A percentile compares a stretch with the other conserved stretches of the same genome.
These are phyloP conservation scores for Hypomontagnella submonticulosa DNA, from an alignment of 495 filamentous ascomycete species.

Conservation along the genomic window DNA sequence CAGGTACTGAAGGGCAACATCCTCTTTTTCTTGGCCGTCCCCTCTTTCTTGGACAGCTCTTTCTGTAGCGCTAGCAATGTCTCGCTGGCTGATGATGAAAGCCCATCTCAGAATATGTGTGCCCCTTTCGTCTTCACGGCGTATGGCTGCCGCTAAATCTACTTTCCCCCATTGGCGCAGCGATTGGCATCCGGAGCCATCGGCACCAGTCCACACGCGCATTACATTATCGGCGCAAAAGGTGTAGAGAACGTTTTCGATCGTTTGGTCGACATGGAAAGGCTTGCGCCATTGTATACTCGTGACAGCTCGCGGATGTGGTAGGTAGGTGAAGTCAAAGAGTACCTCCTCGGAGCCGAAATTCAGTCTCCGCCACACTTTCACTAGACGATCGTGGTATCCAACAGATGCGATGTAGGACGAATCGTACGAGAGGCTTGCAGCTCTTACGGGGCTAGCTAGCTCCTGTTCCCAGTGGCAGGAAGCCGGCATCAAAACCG, in stretches of 20 bases:
- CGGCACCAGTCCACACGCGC: conserved; percentile 83
- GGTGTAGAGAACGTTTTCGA: conserved; percentile 93
- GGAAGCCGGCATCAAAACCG: conserved; percentile 60
- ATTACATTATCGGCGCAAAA: conserved; percentile 86
- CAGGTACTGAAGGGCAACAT: conserved; percentile 81
- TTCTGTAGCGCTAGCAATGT: conserved; percentile 81
- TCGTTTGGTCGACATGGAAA: conserved; percentile 76
- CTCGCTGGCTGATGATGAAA: conserved; percentile 85
- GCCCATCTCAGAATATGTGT: conserved; percentile 69
- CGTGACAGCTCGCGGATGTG: conserved; percentile 83
- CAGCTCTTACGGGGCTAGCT: conserved; percentile 78
- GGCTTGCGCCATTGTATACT: conserved; percentile 86
- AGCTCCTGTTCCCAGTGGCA: conserved; percentile 79
- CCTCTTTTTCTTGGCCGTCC: conserved; percentile 67
- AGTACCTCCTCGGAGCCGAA: conserved; percentile 84
- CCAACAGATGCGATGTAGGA: conserved; percentile 86
- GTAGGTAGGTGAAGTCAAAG: conserved; percentile 91
- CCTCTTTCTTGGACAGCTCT: conserved; percentile 72
- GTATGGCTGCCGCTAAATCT: conserved; percentile 79
- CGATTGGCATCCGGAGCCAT: conserved; percentile 75
- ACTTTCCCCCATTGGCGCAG: conserved; percentile 85
- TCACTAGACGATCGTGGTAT: conserved; percentile 82
- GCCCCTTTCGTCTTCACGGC: conserved; percentile 56
- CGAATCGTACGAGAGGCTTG: conserved; percentile 85
- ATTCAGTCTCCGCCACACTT: conserved; percentile 91